Percentiles rank a stretch among this genome's conserved stretches.
phyloP scores from a whole-genome alignment of 192 early-diverging fungal species.

The Chytriomyces hyalinus region DNA sequence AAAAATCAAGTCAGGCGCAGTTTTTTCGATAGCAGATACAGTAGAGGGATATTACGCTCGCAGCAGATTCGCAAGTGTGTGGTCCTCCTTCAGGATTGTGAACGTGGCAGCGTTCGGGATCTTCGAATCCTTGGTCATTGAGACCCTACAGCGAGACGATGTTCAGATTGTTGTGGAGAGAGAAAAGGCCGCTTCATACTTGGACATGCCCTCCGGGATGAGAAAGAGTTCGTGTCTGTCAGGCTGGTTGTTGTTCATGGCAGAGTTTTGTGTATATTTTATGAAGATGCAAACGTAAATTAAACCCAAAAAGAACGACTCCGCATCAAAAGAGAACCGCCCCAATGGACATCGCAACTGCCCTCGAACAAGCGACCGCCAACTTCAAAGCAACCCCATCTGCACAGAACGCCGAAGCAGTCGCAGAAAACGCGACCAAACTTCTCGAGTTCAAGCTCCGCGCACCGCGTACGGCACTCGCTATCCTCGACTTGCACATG shows the following conservation, averaged over 20 bases:
- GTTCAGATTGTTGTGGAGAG: neutral
- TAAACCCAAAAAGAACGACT: no score
- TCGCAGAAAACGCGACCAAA: neutral
- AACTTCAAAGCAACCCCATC: neutral
- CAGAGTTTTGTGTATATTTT: neutral
- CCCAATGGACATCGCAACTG: neutral
- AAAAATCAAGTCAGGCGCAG: no score
- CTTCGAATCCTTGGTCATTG: slow-evolving; percentile 84
- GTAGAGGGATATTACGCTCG: slow-evolving; percentile 66
- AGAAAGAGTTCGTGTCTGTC: slow-evolving; percentile 43
- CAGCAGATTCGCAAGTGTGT: slow-evolving; percentile 95
- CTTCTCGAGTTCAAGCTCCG: slow-evolving; percentile 10
- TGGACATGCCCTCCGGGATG: slow-evolving; percentile 38
- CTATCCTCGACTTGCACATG: neutral
- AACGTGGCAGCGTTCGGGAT: slow-evolving; percentile 94
- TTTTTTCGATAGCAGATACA: neutral
- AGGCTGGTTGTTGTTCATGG: slow-evolving; percentile 36
- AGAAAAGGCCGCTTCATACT: slow-evolving; percentile 5
- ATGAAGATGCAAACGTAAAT: no score
- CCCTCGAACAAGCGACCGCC: neutral
- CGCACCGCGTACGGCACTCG: neutral
- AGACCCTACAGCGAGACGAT: slow-evolving; percentile 58
- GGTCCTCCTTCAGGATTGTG: slow-evolving; percentile 92
- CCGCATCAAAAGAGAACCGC: neutral
- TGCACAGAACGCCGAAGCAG: neutral